These are phyloP conservation scores for Zygoascus sp. DNA, from an alignment of 1,139 yeast genomes.

Conservation along the genomic window DNA sequence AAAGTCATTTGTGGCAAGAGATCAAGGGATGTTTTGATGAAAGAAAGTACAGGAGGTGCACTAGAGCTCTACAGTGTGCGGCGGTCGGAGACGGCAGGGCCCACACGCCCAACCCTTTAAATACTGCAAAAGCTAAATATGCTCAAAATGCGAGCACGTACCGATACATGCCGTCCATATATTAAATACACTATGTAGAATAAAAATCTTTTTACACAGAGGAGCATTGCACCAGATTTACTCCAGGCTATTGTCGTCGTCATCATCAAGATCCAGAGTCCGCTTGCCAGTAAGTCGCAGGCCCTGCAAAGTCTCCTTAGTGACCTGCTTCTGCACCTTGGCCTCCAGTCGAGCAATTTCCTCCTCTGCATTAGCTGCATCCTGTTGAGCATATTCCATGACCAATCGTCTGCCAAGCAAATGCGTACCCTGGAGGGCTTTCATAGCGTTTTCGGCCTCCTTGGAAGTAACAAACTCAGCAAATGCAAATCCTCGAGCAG, in stretches of 20 bases:
- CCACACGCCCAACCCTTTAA: too few species aligned
- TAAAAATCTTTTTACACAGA: too few species aligned
- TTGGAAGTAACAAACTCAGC: conserved; percentile 84
- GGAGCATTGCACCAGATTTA: too few species aligned
- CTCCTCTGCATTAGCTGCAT: conserved; percentile 76
- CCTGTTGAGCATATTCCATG: conserved; percentile 89
- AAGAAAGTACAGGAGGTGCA: background rate
- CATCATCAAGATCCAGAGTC: conserved; percentile 62
- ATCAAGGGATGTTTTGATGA: background rate
- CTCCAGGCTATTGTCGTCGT: conserved; percentile 29
- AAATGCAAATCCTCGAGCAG: conserved; percentile 97
- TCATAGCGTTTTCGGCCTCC: conserved; percentile 96
- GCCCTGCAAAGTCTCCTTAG: conserved; percentile 67
- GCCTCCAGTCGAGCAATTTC: conserved; percentile 87
- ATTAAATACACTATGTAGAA: too few species aligned
- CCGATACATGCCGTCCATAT: too few species aligned
- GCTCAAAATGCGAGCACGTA: too few species aligned
- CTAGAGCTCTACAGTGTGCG: too few species aligned
- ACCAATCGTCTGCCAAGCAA: conserved; percentile 92
- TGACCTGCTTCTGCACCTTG: conserved; percentile 76
- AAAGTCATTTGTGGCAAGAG: background rate
- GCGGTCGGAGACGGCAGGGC: too few species aligned
- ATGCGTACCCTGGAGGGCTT: conserved; percentile 91
- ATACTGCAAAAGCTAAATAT: too few species aligned
- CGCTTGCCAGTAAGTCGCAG: conserved; percentile 68